These are phyloP conservation scores for Termitomyces bulborhizus DNA, from an alignment of 768 basidiomycete species.

Conservation along the genomic window DNA sequence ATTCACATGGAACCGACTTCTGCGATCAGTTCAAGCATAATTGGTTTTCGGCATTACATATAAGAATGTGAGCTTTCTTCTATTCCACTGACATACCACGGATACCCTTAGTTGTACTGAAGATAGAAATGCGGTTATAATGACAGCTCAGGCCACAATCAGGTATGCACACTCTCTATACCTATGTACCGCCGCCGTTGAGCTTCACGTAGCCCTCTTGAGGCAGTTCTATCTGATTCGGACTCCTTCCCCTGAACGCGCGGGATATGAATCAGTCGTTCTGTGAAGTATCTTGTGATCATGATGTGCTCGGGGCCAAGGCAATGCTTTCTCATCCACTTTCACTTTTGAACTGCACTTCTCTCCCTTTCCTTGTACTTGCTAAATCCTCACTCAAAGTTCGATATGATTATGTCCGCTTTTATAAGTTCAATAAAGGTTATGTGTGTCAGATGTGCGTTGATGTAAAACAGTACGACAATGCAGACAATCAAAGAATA, in stretches of 20 bases:
- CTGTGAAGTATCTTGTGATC: not conserved
- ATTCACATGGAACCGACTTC: not conserved
- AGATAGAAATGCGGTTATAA: not conserved
- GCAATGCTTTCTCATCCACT: too few species aligned
- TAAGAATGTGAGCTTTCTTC: not conserved
- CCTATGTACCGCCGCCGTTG: too few species aligned
- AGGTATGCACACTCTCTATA: not conserved
- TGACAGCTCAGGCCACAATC: not conserved
- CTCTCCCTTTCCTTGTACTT: not conserved
- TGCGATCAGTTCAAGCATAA: not conserved
- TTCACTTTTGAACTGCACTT: not conserved
- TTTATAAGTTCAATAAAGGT: not conserved
- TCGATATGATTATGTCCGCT: not conserved
- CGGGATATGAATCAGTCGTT: not conserved
- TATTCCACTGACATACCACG: not conserved
- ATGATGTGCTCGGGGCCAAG: too few species aligned
- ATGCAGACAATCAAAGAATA: not conserved
- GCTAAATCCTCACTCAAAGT: not conserved
- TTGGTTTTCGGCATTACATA: not conserved
- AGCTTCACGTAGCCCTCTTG: too few species aligned
- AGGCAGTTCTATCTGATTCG: too few species aligned
- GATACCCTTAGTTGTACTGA: not conserved
- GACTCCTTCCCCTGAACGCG: not conserved
- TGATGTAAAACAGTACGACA: not conserved
- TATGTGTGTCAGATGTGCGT: too few species aligned